Evolutionary conservation across 495 filamentous ascomycete species (phyloP).

Genomic region (Neurospora sp.): DNA sequence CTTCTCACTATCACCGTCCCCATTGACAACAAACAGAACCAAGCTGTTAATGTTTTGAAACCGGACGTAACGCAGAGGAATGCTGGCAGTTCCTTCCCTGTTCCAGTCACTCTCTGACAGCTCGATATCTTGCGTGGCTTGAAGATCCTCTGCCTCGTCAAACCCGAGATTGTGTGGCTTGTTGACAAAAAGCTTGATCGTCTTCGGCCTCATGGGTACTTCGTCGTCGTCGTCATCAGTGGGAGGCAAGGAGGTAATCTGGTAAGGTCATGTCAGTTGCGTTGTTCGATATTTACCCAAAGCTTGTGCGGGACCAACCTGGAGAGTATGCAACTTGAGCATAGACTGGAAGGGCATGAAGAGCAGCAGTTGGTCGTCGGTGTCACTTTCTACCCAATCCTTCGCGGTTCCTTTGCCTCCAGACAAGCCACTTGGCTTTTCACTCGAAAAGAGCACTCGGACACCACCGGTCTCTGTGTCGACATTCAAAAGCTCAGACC

Average conservation of each 20-base stretch:
- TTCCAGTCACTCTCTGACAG: constrained; percentile 78
- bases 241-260: constrained; percentile 76
- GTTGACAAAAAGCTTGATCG: constrained; percentile 76
- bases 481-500: constrained; percentile 78
- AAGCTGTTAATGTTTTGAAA: constrained; percentile 87
- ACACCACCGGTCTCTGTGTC: constrained; percentile 60
- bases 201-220: constrained; percentile 74
- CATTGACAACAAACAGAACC: constrained; percentile 82
- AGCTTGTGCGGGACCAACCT: constrained; percentile 25
- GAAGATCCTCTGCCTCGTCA: constrained; percentile 84
- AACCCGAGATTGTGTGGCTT: constrained; percentile 82
- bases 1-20: constrained; percentile 75
- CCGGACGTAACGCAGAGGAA: constrained; percentile 86
- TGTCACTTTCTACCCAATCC: constrained; percentile 98
- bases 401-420: constrained; percentile 51
- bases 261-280: constrained; percentile 15
- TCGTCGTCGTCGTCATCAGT: constrained; percentile 50
- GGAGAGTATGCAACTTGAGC: constrained; percentile 80
- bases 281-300: background rate
- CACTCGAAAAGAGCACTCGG: constrained; percentile 59
- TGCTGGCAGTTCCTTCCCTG: constrained; percentile 73
- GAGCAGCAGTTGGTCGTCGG: constrained; percentile 96
- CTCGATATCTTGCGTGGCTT: constrained; percentile 64
- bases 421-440: constrained; percentile 54
- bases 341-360: constrained; percentile 84